Conservation (phyloP, 1,284 basidiomycete genomes). For the Agroathelia rolfsii region DNA sequence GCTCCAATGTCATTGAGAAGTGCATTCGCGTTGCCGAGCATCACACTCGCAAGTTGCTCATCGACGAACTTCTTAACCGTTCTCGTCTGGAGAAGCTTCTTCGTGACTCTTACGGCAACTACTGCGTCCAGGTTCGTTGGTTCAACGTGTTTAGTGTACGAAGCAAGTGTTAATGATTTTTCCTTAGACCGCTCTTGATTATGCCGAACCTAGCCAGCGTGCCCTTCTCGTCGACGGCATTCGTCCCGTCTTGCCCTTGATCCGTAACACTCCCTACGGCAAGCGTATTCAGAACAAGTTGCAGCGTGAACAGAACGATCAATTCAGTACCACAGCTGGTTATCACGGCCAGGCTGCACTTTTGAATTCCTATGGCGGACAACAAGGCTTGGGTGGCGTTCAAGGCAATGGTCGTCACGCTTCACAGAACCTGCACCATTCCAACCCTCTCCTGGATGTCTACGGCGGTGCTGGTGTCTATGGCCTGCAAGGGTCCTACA, state of each 20-base stretch:
- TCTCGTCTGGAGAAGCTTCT: conserved; percentile 92
- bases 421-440: conserved; percentile 39
- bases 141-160: conserved; percentile 6
- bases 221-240: conserved; percentile 86
- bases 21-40: conserved; percentile 98
- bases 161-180: conserved; percentile 9
- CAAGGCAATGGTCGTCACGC: conserved; percentile 45
- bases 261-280: conserved; percentile 95
- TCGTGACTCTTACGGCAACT: conserved; percentile 91
- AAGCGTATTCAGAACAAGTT: conserved; percentile 97
- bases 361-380: conserved; percentile 45
- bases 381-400: conserved; percentile 39
- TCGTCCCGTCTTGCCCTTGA: conserved; percentile 90
- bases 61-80: conserved; percentile 93
- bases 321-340: conserved; percentile 34
- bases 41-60: conserved; percentile 86
- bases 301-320: conserved; percentile 82
- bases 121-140: conserved; percentile 74
- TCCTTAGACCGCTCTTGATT: conserved; percentile 85
- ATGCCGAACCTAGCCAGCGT: conserved; percentile 85
- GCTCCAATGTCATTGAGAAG: conserved; percentile 93
- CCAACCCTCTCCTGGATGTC: conserved; percentile 55
- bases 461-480: conserved; percentile 58
- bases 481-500: conserved; percentile 40
- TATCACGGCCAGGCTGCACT: conserved; percentile 54